Evolutionary conservation across 169 alveolate species (phyloP).

Genomic region (Theileria parva): DNA sequence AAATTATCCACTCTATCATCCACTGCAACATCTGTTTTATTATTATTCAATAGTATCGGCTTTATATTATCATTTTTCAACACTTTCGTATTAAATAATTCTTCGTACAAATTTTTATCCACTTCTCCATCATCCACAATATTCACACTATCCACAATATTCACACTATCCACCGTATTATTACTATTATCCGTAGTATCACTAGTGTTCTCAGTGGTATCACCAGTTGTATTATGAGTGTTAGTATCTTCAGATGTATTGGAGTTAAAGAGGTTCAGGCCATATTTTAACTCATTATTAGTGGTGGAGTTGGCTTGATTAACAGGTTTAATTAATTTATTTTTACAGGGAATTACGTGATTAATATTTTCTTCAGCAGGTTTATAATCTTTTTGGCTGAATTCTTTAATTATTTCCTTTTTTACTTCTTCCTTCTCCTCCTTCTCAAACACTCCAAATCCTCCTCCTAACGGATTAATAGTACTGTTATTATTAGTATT

Average conservation of each 20-base stretch:
- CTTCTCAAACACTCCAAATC: neutral
- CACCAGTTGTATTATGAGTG: neutral
- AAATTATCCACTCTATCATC: constrained; percentile 21
- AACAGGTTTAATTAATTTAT: constrained; percentile 29
- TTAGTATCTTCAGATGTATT: constrained; percentile 25
- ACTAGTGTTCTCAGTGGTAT: neutral
- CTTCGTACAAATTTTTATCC: neutral
- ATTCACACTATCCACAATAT: too few species aligned
- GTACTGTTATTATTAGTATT: neutral
- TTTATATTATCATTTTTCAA: neutral
- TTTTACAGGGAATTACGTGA: constrained; percentile 53
- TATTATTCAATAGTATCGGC: neutral
- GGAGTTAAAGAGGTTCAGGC: constrained; percentile 45
- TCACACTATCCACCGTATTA: too few species aligned
- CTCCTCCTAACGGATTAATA: neutral
- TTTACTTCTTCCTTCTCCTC: neutral
- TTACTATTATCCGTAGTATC: too few species aligned
- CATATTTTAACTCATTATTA: constrained; percentile 32
- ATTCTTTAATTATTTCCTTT: constrained; percentile 8
- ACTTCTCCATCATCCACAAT: neutral
- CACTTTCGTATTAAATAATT: neutral
- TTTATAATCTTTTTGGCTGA: constrained; percentile 1
- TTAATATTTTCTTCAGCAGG: neutral
- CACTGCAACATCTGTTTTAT: constrained; percentile 43
- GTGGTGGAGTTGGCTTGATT: neutral